Conservation (phyloP, 768 basidiomycete genomes). For the Baorangia bicolor region DNA sequence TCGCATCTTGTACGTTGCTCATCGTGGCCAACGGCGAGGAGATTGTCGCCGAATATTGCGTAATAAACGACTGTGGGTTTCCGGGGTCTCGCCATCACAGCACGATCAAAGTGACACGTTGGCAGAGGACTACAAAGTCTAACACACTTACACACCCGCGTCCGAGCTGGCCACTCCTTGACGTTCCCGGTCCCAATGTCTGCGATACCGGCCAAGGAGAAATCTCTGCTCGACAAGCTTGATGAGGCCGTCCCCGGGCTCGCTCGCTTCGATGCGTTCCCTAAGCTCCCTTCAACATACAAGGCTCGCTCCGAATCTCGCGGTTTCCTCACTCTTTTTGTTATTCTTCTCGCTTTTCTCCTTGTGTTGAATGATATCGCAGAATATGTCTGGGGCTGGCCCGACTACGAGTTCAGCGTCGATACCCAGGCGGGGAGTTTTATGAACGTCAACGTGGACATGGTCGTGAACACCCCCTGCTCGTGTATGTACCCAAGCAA, state of each 20-base stretch:
- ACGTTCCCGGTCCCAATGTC: conserved; percentile 10
- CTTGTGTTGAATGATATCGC: conserved; percentile 86
- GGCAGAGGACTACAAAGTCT: not conserved
- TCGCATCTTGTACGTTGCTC: conserved; percentile 8
- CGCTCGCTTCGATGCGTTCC: conserved; percentile 81
- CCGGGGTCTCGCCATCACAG: conserved; percentile 11
- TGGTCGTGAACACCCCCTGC: conserved; percentile 93
- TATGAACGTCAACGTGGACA: conserved; percentile 87
- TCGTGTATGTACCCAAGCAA: conserved; percentile 59
- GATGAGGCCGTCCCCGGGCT: conserved; percentile 59
- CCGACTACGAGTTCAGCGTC: conserved; percentile 85
- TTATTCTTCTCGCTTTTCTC: conserved; percentile 62
- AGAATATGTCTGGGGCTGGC: conserved; percentile 94
- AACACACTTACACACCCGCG: not conserved
- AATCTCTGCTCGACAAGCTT: conserved; percentile 56
- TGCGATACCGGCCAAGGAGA: conserved; percentile 9
- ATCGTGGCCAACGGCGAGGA: conserved; percentile 21
- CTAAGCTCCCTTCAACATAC: conserved; percentile 81
- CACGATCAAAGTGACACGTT: conserved; percentile 13
- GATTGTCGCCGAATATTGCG: conserved; percentile 12
- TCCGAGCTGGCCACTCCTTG: not conserved
- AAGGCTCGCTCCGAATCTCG: conserved; percentile 75
- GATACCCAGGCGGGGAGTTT: conserved; percentile 60
- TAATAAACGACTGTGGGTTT: conserved; percentile 13
- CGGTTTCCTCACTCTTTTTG: conserved; percentile 77